Evolutionary conservation across 768 basidiomycete genomes (phyloP).

Genomic region (Tylopilus vinaceipallidus): DNA sequence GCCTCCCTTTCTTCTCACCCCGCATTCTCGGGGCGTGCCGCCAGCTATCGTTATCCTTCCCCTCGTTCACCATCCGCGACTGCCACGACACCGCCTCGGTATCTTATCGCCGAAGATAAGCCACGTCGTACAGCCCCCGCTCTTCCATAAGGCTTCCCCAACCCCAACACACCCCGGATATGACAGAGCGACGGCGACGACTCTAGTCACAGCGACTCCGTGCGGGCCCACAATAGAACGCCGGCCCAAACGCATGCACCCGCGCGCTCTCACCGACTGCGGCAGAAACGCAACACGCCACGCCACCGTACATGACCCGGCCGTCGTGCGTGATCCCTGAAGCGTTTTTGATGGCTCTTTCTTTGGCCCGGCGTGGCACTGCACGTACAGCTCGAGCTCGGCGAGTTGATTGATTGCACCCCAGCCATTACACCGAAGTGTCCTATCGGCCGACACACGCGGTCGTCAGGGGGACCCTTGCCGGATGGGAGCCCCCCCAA

Average conservation of each 20-base stretch:
- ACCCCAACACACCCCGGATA: neutral
- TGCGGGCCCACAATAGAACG: too few species aligned
- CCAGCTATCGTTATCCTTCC: too few species aligned
- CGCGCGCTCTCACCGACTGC: neutral
- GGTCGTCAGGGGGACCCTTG: conserved; percentile 1
- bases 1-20: conserved; percentile 10
- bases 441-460: too few species aligned
- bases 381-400: conserved; percentile 10
- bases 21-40: neutral
- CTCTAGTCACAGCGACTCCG: too few species aligned
- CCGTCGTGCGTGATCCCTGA: neutral
- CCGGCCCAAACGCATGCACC: too few species aligned
- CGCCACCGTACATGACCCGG: conserved; percentile 10
- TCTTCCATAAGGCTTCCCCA: too few species aligned
- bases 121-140: neutral
- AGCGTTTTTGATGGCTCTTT: neutral
- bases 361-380: conserved; percentile 12
- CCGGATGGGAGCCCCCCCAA: neutral
- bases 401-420: neutral
- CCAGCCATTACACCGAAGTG: neutral
- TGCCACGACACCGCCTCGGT: conserved; percentile 2
- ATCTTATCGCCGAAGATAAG: conserved; percentile 7
- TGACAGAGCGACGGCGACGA: neutral
- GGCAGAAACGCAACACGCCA: conserved; percentile 8
- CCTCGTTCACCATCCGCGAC: neutral